Conservation (phyloP, 2,329 filamentous ascomycete species). For the Macroventuria anomochaeta region DNA sequence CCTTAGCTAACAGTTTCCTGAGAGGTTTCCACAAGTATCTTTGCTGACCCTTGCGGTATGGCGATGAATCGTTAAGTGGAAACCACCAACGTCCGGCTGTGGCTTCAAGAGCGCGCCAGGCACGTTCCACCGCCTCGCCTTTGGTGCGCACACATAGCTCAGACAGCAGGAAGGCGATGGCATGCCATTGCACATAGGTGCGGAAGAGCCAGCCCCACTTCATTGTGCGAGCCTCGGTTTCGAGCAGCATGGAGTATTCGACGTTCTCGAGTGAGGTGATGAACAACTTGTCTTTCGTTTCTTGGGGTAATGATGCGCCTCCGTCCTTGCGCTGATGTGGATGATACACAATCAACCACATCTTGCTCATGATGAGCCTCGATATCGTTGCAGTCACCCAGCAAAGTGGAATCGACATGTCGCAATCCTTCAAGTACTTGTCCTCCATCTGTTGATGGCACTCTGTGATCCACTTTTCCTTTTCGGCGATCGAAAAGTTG, state of each 20-base stretch:
- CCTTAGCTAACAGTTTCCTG: conserved; percentile 65
- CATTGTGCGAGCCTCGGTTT: conserved; percentile 66
- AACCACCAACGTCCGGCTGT: conserved; percentile 54
- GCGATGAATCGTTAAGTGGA: conserved; percentile 31
- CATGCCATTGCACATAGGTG: conserved; percentile 71
- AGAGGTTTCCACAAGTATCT: conserved; percentile 70
- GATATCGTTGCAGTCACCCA: conserved; percentile 73
- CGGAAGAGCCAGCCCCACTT: conserved; percentile 71
- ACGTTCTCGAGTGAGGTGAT: conserved; percentile 76
- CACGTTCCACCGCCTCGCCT: conserved; percentile 64
- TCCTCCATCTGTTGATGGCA: conserved; percentile 57
- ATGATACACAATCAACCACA: conserved; percentile 79
- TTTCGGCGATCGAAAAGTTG: conserved; percentile 54
- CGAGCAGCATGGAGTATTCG: conserved; percentile 71
- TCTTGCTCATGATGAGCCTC: conserved; percentile 76
- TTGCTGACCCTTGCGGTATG: conserved; percentile 42
- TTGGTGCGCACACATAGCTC: conserved; percentile 65
- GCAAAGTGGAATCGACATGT: conserved; percentile 65
- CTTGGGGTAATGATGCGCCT: conserved; percentile 63
- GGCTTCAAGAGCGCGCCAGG: conserved; percentile 64
- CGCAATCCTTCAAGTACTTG: conserved; percentile 58
- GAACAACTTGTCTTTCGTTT: conserved; percentile 72
- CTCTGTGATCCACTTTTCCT: conserved; percentile 59
- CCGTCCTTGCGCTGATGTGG: conserved; percentile 69
- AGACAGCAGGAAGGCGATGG: conserved; percentile 66